phyloP scores from a whole-genome alignment of 2,329 filamentous ascomycete genomes.

The Helminthosporium solani region DNA sequence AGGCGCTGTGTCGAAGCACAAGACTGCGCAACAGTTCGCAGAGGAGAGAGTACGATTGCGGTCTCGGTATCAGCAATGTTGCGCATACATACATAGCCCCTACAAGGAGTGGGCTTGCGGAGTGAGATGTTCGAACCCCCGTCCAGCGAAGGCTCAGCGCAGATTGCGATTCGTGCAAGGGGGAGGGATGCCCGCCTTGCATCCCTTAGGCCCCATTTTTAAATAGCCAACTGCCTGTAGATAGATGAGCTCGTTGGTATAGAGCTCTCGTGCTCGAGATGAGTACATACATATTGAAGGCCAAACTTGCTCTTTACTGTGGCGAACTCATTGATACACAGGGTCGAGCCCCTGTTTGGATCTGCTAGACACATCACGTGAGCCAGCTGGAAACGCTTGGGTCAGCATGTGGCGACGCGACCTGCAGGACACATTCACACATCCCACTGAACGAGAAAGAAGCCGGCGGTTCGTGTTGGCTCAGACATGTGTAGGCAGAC shows the following conservation, averaged over 20 bases:
- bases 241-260: too few species aligned
- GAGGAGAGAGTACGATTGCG: neutral
- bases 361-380: neutral
- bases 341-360: neutral
- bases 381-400: neutral
- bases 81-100: slow-evolving; percentile 13
- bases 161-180: slow-evolving; percentile 5
- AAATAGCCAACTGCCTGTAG: slow-evolving; percentile 18
- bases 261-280: too few species aligned
- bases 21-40: neutral
- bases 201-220: slow-evolving; percentile 8
- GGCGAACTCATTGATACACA: too few species aligned
- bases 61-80: slow-evolving; percentile 13
- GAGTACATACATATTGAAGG: too few species aligned
- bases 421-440: neutral
- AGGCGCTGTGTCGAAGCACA: neutral
- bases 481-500: slow-evolving; percentile 1
- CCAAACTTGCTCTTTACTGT: neutral
- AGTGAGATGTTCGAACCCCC: slow-evolving; percentile 5
- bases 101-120: slow-evolving; percentile 5
- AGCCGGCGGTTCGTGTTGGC: neutral
- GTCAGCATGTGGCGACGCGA: neutral
- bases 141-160: neutral
- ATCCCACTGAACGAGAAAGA: too few species aligned
- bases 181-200: slow-evolving; percentile 15